Evolutionary conservation across 768 basidiomycete species (phyloP), one percentile per base, ranked within the genome.

Genomic region (Trametes meyenii): DNA sequence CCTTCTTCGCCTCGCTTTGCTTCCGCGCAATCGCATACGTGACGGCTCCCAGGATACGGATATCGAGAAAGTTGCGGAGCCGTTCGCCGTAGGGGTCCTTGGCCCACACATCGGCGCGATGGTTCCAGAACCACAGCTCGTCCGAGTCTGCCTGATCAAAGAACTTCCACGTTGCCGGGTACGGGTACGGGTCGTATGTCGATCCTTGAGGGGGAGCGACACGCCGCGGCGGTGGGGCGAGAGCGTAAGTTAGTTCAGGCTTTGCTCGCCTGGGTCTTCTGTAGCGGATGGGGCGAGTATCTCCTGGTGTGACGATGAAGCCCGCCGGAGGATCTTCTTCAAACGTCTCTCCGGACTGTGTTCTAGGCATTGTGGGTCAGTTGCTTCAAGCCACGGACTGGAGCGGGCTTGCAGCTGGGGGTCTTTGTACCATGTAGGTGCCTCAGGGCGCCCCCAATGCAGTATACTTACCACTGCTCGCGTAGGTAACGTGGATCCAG

Each of bases 161-260:
- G 44, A 54, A 38, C 44, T 43, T 5, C 50, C 51, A 62, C 10
- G 24, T 8, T 29, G 50, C 44, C 26, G 21, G 21, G 52, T 62
- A 62, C 19, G 61, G 61, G 61, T 62, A 62, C 50, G 61, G 61
- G 55, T 62, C 43, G 56, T 62, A 62, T 16, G 17, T 7, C 36
- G 55, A 55, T 5, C 42, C 50, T 13, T 55, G 44, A n/a, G 48
- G 29, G 16, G 55, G 26, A 55, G n/a, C 50, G 43, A n/a, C 21
- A 26, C 21, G 44, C 43, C 11, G 12, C 16, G 52, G 53, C 16
- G 44, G 21, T 23, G 11, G 13, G 44, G 45, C 51, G 51, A 39
- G 51, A 14, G 50, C 52, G 36, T 43, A 21, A 10, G 21, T 29
- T 6, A 35, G 44, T 12, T 51, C 39, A n/a, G 49, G 21, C 42